Base-by-base conservation (phyloP, 495 filamentous ascomycete genomes). In the Lasiosphaeria ovina region DNA sequence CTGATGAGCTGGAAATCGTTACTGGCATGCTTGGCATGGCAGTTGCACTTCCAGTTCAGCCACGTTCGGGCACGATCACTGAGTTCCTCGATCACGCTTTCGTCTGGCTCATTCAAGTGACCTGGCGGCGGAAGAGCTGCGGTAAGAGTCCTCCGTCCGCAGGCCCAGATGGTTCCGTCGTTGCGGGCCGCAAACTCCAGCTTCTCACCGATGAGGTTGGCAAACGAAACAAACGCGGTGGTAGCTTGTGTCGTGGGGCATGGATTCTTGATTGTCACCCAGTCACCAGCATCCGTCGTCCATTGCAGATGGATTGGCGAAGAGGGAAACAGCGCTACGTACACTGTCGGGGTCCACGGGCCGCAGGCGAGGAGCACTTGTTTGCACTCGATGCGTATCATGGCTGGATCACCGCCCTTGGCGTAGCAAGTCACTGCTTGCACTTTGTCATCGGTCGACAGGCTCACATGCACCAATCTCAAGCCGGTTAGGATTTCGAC, bases 361-460 rank as follows among this genome's bases (percentile, higher is more conserved):
- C 50, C 50, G 50, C 50, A 52, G 6, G 50, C 50, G 6, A 52
- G 50, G 12, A 52, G 24, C 9, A 52, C 12, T n/a, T 52, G 50
- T n/a, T 24, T 52, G 50, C 50, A 52, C 50, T 52, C 17, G 50
- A 52, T 52, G 6, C n/a, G 12, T n/a, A n/a, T n/a, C n/a, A n/a
- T n/a, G n/a, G n/a, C n/a, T n/a, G n/a, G n/a, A n/a, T n/a, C n/a
- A n/a, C n/a, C n/a, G n/a, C n/a, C n/a, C n/a, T n/a, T n/a, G n/a
- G n/a, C n/a, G n/a, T n/a, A 52, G 9, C 8, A 16, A 52, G 50
- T 52, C 50, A 52, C 50, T 16, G 50, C 11, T n/a, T 52, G 50
- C 7, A 52, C 50, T 6, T 6, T 32, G 24, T 52, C 35, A 8
- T 52, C 50, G 4, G 12, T 6, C 50, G 50, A 33, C 50, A 52